Evolutionary conservation across 108 stramenopile genomes (phyloP).

Genomic region (Cyclotella atomus): DNA sequence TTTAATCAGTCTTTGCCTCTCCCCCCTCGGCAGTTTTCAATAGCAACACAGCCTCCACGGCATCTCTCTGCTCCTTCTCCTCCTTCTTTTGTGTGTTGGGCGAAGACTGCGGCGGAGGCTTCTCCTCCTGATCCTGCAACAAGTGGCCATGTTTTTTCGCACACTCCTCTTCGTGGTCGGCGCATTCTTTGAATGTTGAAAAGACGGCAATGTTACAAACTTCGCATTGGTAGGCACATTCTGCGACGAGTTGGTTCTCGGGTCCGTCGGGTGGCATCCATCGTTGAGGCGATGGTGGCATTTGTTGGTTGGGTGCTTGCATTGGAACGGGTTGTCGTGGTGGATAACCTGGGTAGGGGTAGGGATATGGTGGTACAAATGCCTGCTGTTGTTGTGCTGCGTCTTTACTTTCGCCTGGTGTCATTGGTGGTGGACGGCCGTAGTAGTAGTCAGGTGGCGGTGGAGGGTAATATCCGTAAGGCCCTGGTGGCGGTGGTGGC

Average conservation of each 20-base stretch:
- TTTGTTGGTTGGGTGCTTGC: background rate
- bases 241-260: slow-evolving; percentile 1
- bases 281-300: background rate
- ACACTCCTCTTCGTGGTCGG: slow-evolving; percentile 29
- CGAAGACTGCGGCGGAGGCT: background rate
- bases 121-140: background rate
- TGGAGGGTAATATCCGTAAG: slow-evolving; percentile 17
- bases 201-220: slow-evolving; percentile 28
- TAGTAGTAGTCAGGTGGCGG: slow-evolving; percentile 25
- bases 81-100: background rate
- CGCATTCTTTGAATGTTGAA: slow-evolving; percentile 29
- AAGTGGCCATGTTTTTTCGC: slow-evolving; percentile 2
- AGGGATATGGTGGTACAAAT: slow-evolving; percentile 12
- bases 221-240: slow-evolving; percentile 39
- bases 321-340: slow-evolving; percentile 11
- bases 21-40: slow-evolving; percentile 10
- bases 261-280: background rate
- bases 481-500: slow-evolving; percentile 10
- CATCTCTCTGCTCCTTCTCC: slow-evolving; percentile 14
- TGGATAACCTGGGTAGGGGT: slow-evolving; percentile 2
- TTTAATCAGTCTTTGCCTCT: background rate
- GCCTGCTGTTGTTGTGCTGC: background rate
- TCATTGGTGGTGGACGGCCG: slow-evolving; percentile 10
- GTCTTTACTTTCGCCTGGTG: background rate
- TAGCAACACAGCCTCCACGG: slow-evolving; percentile 9